A percentile compares a stretch with the other conserved stretches of the same genome.
Conservation (phyloP, 805 yeast species). For the Zygosaccharomyces lentus region DNA sequence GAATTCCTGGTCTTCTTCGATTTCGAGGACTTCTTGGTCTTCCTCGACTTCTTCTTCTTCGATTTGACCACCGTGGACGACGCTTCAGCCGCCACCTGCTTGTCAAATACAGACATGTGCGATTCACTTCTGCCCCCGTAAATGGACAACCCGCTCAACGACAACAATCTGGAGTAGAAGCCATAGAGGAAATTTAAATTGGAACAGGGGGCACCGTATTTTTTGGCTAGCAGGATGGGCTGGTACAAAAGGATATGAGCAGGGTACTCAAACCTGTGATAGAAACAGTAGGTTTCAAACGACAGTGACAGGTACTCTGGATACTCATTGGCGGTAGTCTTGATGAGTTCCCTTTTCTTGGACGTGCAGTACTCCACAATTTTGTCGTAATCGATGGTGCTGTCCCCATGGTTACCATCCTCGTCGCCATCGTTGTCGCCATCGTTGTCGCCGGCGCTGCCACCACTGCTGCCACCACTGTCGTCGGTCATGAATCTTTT, state of each 20-base stretch:
- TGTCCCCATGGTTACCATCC: conserved; percentile 1
- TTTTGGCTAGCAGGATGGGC: conserved; percentile 26
- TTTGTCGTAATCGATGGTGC: conserved; percentile 17
- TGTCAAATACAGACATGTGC: conserved; percentile 9
- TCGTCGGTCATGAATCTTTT: conserved; percentile 8
- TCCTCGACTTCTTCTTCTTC: neutral
- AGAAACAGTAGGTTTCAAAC: conserved; percentile 36
- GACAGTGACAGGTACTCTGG: conserved; percentile 33
- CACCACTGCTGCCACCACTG: neutral
- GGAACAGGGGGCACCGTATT: conserved; percentile 20
- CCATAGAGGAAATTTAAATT: conserved; percentile 31
- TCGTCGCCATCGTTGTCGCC: neutral
- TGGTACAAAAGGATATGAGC: conserved; percentile 31
- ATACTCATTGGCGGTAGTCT: conserved; percentile 29
- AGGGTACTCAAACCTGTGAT: conserved; percentile 33
- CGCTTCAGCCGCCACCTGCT: conserved; percentile 5
- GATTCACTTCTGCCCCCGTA: conserved; percentile 25
- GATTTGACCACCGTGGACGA: conserved; percentile 2
- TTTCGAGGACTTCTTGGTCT: neutral
- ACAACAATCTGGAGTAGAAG: conserved; percentile 29
- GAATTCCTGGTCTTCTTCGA: neutral
- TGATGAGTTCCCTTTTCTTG: conserved; percentile 24
- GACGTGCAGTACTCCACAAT: conserved; percentile 21
- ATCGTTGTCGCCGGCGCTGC: neutral
- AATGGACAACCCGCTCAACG: conserved; percentile 30